Percentiles rank a stretch among this genome's conserved stretches.
Conservation (phyloP, 1,139 yeast genomes). For the Debaryomycetaceae sp. region DNA sequence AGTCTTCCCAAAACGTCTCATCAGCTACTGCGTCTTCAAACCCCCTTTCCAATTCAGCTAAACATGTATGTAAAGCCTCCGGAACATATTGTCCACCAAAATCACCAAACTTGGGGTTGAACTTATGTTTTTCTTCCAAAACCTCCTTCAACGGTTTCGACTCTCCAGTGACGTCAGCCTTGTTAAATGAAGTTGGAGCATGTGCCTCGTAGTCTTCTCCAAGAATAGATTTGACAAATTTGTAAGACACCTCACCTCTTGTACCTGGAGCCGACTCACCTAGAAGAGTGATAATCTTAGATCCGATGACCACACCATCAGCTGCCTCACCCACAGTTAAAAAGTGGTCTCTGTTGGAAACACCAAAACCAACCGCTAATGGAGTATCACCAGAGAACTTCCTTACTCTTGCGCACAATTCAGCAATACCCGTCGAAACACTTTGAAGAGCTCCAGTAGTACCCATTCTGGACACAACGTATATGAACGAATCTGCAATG, state of each 20-base stretch:
- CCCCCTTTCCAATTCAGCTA: constrained; percentile 82
- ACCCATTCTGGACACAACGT: constrained; percentile 97
- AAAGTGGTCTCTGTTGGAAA: constrained; percentile 89
- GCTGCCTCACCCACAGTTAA: constrained; percentile 73
- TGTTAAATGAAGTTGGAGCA: constrained; percentile 28
- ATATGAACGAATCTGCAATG: constrained; percentile 92
- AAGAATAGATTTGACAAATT: constrained; percentile 67
- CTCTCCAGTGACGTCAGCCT: constrained; percentile 22
- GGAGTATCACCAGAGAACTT: constrained; percentile 73
- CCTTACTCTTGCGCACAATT: constrained; percentile 72
- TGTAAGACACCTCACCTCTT: constrained; percentile 58
- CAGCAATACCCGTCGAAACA: constrained; percentile 63
- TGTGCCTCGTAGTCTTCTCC: constrained; percentile 52
- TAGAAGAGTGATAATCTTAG: constrained; percentile 70
- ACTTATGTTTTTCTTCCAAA: constrained; percentile 55
- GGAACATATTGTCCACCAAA: constrained; percentile 99
- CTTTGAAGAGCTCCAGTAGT: constrained; percentile 84
- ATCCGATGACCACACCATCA: constrained; percentile 95
- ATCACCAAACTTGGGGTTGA: constrained; percentile 79
- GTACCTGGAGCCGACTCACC: constrained; percentile 61
- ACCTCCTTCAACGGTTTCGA: constrained; percentile 28
- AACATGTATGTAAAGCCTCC: constrained; percentile 89
- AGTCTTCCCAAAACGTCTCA: constrained; percentile 91
- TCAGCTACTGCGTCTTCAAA: constrained; percentile 87
- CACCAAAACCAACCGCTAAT: constrained; percentile 96